phyloP scores from a whole-genome alignment of 495 filamentous ascomycete species.

The Daldinia childiae region DNA sequence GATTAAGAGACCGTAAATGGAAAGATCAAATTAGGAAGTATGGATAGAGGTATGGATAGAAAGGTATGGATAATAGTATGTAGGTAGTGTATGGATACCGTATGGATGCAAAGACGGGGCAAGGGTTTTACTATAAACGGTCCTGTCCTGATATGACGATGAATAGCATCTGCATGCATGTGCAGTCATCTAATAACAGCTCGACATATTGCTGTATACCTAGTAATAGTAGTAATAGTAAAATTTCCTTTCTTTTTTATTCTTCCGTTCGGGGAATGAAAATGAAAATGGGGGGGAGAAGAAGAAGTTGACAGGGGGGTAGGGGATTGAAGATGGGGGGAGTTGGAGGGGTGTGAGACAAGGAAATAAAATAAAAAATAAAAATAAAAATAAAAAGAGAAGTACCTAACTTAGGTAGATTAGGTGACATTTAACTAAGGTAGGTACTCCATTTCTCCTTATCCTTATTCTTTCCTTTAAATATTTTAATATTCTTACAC shows the following conservation, averaged over 20 bases:
- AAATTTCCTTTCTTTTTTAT: conserved; percentile 3
- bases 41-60: too few species aligned
- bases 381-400: conserved; percentile 2
- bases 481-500: background rate
- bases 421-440: background rate
- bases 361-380: background rate
- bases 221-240: background rate
- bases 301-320: conserved; percentile 6
- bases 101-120: conserved; percentile 3
- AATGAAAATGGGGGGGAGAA: background rate
- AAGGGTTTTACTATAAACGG: conserved; percentile 3
- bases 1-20: conserved; percentile 14
- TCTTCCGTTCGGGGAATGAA: conserved; percentile 3
- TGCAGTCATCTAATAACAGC: conserved; percentile 23
- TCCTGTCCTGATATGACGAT: conserved; percentile 29
- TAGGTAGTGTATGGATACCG: too few species aligned
- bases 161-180: conserved; percentile 27
- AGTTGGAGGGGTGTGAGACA: conserved; percentile 19
- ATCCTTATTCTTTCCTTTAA: background rate
- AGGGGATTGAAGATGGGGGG: background rate
- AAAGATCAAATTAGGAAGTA: conserved; percentile 33
- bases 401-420: background rate
- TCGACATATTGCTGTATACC: conserved; percentile 17
- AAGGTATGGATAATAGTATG: too few species aligned
- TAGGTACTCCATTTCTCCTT: too few species aligned